Base-by-base conservation (phyloP, 1,284 basidiomycete genomes). In the Afroboletus lepidellus region DNA sequence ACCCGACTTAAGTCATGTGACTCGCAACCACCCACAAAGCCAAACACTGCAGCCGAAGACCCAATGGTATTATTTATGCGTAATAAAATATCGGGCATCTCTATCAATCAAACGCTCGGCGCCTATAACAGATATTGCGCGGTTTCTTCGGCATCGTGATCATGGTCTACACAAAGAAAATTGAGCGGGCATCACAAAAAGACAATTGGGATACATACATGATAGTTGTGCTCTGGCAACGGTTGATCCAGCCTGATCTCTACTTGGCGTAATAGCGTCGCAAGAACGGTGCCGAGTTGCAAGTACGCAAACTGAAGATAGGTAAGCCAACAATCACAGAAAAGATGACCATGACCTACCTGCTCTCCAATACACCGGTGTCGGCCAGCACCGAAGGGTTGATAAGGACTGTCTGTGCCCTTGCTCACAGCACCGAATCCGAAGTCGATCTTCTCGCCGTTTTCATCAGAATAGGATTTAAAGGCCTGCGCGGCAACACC, bases 331-430 rank as follows among this genome's bases (percentile, higher is more conserved):
- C 33, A 25, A 44, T 27, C 25, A 33, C 33, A 43, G 21, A 8
- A 12, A 41, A 37, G 12, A 49, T 12, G 9, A 9, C 20, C 18
- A 1, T 45, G 25, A 69, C 77, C 56, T 55, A 86, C 85, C 77
- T 89, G 92, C 74, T 97, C 94, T 59, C 94, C 94, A 59, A 97
- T 96, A 71, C 95, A 98, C 52, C 94, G 78, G 74, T 98, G 94
- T 60, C 92, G 79, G 24, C 94, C 96, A 41, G 96, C 95, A 53
- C 96, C 97, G 66, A 99, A 99, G 1, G 96, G 97, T 67, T 96
- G 89, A 69, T 98, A 98, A 29, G 87, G 85, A 55, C 85, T 90
- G 57, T 93, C 90, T 12, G 93, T 95, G 45, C 93, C 93, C 73
- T 95, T 96, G 71, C 87, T 91, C 41, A 97, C 92, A 62, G 83